Percentiles rank a stretch among this genome's conserved stretches.
phyloP scores from a whole-genome alignment of 2,329 filamentous ascomycete genomes.

The Emmonsiellopsis sp. region DNA sequence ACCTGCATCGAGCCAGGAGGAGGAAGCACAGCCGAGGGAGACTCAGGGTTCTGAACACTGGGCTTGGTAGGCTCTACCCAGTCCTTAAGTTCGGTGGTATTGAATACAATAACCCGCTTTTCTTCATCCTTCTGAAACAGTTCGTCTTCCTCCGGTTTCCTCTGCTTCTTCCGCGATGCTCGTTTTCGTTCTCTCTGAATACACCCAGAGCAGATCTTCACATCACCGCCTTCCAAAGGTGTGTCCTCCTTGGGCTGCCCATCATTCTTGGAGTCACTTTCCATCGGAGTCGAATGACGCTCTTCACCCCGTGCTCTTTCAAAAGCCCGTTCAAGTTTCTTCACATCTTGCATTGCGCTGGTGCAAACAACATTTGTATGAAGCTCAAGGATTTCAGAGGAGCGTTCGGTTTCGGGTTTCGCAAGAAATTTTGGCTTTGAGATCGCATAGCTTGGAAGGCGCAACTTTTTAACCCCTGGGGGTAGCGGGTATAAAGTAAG shows the following conservation, averaged over 20 bases:
- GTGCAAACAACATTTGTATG: conserved; percentile 80
- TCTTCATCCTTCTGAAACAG: conserved; percentile 74
- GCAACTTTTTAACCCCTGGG: conserved; percentile 65
- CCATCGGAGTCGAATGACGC: conserved; percentile 28
- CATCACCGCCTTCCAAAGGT: conserved; percentile 82
- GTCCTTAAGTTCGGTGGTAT: conserved; percentile 77
- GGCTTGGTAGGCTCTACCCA: conserved; percentile 59
- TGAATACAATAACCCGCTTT: conserved; percentile 80
- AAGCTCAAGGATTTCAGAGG: conserved; percentile 68
- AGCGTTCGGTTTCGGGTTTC: conserved; percentile 57
- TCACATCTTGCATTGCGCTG: conserved; percentile 73
- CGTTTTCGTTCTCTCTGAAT: conserved; percentile 86
- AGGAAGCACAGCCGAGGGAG: conserved; percentile 19
- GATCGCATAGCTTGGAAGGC: conserved; percentile 82
- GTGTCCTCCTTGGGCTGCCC: conserved; percentile 58
- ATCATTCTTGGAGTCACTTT: conserved; percentile 36
- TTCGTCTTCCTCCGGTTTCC: conserved; percentile 87
- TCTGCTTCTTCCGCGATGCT: conserved; percentile 83
- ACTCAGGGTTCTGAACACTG: conserved; percentile 38
- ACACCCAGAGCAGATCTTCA: conserved; percentile 85
- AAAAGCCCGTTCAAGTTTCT: conserved; percentile 59
- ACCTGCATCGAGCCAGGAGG: conserved; percentile 62
- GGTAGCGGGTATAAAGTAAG: conserved; percentile 71
- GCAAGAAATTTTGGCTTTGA: conserved; percentile 87
- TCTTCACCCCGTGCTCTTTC: conserved; percentile 42